These are phyloP conservation scores for Fusarium mundagurra DNA, from an alignment of 2,329 filamentous ascomycete species.

Conservation along the genomic window DNA sequence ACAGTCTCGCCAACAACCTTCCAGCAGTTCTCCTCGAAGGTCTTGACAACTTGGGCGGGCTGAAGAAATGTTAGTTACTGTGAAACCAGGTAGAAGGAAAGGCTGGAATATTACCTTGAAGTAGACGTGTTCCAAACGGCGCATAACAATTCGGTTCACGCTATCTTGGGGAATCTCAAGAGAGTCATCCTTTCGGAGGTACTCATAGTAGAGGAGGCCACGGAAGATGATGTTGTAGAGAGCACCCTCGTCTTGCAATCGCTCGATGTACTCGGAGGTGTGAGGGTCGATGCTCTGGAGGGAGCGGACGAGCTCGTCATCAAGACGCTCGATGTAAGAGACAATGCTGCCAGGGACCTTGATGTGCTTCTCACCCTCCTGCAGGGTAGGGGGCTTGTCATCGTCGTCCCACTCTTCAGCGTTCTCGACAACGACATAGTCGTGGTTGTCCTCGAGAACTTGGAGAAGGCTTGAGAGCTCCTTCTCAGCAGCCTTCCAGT, in stretches of 20 bases:
- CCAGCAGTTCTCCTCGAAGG: slow-evolving; percentile 95
- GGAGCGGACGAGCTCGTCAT: slow-evolving; percentile 97
- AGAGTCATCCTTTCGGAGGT: slow-evolving; percentile 73
- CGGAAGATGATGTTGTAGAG: slow-evolving; percentile 95
- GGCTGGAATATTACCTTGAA: slow-evolving; percentile 87
- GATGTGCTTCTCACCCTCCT: slow-evolving; percentile 80
- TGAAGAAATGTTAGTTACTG: slow-evolving; percentile 45
- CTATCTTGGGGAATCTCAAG: slow-evolving; percentile 84
- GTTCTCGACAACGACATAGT: slow-evolving; percentile 87
- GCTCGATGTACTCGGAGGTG: slow-evolving; percentile 97
- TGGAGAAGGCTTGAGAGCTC: slow-evolving; percentile 83
- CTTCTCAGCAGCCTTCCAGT: slow-evolving; percentile 94
- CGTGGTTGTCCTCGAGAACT: slow-evolving; percentile 80
- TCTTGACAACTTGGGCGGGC: slow-evolving; percentile 91
- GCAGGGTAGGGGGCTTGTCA: slow-evolving; percentile 85
- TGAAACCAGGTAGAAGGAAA: slow-evolving; percentile 64
- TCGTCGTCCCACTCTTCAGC: slow-evolving; percentile 99
- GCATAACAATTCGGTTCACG: slow-evolving; percentile 92
- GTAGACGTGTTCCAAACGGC: slow-evolving; percentile 95
- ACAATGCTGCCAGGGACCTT: slow-evolving; percentile 94
- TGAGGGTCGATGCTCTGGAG: slow-evolving; percentile 97
- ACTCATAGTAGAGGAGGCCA: slow-evolving; percentile 87
- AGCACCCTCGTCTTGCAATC: slow-evolving; percentile 87
- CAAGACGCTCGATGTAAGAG: slow-evolving; percentile 92
- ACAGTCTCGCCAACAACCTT: slow-evolving; percentile 76